phyloP scores from a whole-genome alignment of 176 grass and related monocot species.

The Raddia guianensis region DNA sequence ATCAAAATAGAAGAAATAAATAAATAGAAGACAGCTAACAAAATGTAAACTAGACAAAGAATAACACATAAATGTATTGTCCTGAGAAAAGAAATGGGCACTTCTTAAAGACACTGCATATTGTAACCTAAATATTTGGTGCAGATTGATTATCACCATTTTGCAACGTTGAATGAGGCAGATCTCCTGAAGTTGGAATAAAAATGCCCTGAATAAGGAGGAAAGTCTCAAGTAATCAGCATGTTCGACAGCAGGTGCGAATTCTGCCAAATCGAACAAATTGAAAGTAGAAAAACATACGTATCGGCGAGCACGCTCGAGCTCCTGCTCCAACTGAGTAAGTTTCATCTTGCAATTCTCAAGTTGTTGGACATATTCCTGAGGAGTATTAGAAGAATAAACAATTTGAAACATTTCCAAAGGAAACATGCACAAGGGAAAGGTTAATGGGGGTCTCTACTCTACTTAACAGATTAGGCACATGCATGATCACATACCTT shows the following conservation, averaged over 20 bases:
- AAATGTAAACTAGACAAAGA: neutral
- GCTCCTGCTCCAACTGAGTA: constrained; percentile 61
- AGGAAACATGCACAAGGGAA: neutral
- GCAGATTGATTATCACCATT: constrained; percentile 35
- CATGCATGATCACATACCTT: constrained; percentile 50
- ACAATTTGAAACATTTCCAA: neutral
- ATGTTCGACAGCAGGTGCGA: neutral
- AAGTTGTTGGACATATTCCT: constrained; percentile 72
- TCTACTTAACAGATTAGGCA: neutral
- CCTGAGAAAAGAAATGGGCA: no score
- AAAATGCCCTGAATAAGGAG: constrained; percentile 53
- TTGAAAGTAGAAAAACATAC: constrained; percentile 22
- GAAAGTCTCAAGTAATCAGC: neutral
- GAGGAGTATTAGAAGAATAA: neutral
- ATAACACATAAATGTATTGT: no score
- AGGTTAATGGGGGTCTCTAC: neutral
- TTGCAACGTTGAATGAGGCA: constrained; percentile 36
- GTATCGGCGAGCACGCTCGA: constrained; percentile 61
- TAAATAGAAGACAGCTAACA: neutral
- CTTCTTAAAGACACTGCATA: no score
- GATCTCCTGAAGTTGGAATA: constrained; percentile 45
- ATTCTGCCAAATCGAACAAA: neutral
- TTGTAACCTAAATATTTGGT: neutral
- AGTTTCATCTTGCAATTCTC: constrained; percentile 67
- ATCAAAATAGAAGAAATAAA: neutral